Base-by-base conservation (phyloP, 139 green algal species). In the Chlamydomonas incerta region DNA sequence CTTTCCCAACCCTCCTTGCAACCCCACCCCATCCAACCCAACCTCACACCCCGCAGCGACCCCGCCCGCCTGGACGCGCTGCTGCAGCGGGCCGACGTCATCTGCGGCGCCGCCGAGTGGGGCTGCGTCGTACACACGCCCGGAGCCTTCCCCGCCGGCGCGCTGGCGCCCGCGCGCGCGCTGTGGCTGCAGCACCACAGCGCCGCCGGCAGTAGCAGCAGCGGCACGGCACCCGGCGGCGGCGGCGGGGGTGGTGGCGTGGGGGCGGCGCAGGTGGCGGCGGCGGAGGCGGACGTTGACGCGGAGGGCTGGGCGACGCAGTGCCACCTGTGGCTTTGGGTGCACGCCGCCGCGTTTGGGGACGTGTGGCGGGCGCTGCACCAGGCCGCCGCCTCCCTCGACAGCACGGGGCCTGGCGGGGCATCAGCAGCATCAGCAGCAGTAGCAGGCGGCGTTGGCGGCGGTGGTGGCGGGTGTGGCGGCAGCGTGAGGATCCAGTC, bases 291-390 rank as follows among this genome's bases (percentile, higher is more conserved):
- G 47, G 47, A 21, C 9, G 10, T 28, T 4, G 85, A 73, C 8
- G 37, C 0, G 13, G 57, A 76, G 52, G 76, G 85, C 41, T 86
- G 85, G 85, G 74, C 81, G 26, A 29, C 41, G 2, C 62, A 46
- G 23, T 77, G 86, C 20, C 37, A 50, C 11, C 41, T 92, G 62
- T 90, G 86, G 86, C 60, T 92, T 34, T 92, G 89, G 89, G 81
- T 88, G 29, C 89, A 92, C 75, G 82, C 86, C 0, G 71, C 86
- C 18, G 88, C 88, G 5, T 88, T 88, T 24, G 55, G 81, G 21
- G 86, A 90, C 29, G 86, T 76, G 3, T 68, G 57, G 57, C 34
- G 29, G 15, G 76, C 79, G 0, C 24, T 92, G 23, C 33, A 71
- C n/a, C 8, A 67, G n/a, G 77, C 85, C 0, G 85, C 67, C 28